Conservation (phyloP, 1,139 yeast genomes). For the Scheffersomyces illinoinensis region DNA sequence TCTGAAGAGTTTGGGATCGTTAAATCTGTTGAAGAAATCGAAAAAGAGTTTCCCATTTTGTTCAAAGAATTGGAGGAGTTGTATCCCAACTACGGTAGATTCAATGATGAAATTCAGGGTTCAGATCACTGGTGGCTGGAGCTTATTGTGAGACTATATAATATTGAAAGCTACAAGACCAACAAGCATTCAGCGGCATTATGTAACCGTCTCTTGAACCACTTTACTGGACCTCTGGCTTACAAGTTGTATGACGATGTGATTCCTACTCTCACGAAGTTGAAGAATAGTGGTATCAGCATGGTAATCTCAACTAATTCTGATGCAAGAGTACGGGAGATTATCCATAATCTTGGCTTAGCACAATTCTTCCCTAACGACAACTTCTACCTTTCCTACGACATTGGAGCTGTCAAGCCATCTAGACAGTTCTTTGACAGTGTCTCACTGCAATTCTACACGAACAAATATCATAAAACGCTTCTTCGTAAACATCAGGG, state of each 20-base stretch:
- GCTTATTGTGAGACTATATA: slow-evolving; percentile 45
- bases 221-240: slow-evolving; percentile 52
- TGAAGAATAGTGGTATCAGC: slow-evolving; percentile 31
- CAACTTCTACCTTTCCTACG: slow-evolving; percentile 53
- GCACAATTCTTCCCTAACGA: slow-evolving; percentile 35
- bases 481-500: slow-evolving; percentile 16
- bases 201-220: slow-evolving; percentile 41
- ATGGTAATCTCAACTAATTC: slow-evolving; percentile 60
- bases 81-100: slow-evolving; percentile 66
- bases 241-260: slow-evolving; percentile 59
- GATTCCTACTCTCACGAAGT: slow-evolving; percentile 39
- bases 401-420: slow-evolving; percentile 57
- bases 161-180: slow-evolving; percentile 22
- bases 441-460: slow-evolving; percentile 21
- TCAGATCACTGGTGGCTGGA: slow-evolving; percentile 62
- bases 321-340: slow-evolving; percentile 48
- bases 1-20: slow-evolving; percentile 40
- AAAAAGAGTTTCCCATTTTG: slow-evolving; percentile 27
- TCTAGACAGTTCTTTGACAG: slow-evolving; percentile 44
- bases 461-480: slow-evolving; percentile 5
- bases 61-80: slow-evolving; percentile 25
- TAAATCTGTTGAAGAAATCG: slow-evolving; percentile 28
- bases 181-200: slow-evolving; percentile 22
- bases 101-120: slow-evolving; percentile 17
- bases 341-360: slow-evolving; percentile 49